These are phyloP conservation scores for Coemansia sp. DNA, from an alignment of 192 early-diverging fungal genomes.

Conservation along the genomic window DNA sequence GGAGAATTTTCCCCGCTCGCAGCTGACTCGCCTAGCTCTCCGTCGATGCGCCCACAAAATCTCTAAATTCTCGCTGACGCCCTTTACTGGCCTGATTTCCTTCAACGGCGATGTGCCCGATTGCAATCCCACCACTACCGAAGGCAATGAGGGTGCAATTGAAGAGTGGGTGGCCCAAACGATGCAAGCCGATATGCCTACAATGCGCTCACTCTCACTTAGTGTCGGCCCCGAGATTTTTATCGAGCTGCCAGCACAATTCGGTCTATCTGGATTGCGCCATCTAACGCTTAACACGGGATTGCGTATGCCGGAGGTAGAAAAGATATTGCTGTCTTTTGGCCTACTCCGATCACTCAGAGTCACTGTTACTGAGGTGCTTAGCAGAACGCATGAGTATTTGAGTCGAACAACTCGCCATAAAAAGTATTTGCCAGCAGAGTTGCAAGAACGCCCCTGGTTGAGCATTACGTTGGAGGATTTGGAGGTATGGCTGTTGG, in stretches of 20 bases:
- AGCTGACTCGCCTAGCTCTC: slow-evolving; percentile 24
- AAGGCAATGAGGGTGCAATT: slow-evolving; percentile 1
- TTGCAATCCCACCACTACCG: not conserved
- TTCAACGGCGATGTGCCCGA: slow-evolving; percentile 18
- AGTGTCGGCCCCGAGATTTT: not conserved
- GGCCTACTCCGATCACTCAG: slow-evolving; percentile 15
- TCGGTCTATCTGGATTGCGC: slow-evolving; percentile 7
- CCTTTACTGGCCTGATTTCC: slow-evolving; percentile 12
- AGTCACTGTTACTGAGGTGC: slow-evolving; percentile 23
- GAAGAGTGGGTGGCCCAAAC: slow-evolving; percentile 20
- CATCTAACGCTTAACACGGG: slow-evolving; percentile 22
- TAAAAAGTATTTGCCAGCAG: slow-evolving; percentile 15
- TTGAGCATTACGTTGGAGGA: slow-evolving; percentile 22
- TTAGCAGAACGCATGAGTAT: slow-evolving; percentile 35
- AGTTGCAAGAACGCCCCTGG: not conserved
- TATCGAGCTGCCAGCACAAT: slow-evolving; percentile 19
- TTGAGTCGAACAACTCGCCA: slow-evolving; percentile 28
- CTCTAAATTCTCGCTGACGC: slow-evolving; percentile 13
- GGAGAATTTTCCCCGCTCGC: slow-evolving; percentile 43
- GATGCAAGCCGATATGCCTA: not conserved
- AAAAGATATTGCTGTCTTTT: slow-evolving; percentile 25
- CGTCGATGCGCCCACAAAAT: slow-evolving; percentile 19
- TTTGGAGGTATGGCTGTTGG: slow-evolving; percentile 13
- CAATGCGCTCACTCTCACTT: slow-evolving; percentile 18
- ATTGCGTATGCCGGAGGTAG: slow-evolving; percentile 28